These are phyloP conservation scores for Geotrichum reessii DNA, from an alignment of 1,139 yeast species.

Conservation along the genomic window DNA sequence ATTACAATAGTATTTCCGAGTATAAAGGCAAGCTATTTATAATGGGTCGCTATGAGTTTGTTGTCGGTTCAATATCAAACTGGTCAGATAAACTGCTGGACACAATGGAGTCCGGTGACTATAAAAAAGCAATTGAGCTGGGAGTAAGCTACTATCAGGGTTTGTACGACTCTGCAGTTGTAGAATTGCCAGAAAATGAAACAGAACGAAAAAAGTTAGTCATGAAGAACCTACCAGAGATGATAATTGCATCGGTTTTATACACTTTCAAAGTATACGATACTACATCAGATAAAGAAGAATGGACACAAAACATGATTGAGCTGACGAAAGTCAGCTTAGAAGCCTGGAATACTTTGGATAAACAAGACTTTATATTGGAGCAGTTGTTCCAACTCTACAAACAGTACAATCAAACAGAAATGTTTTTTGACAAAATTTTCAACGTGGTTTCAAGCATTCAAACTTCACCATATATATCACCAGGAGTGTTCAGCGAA, in stretches of 20 bases:
- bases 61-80: constrained; percentile 54
- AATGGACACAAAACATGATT: constrained; percentile 10
- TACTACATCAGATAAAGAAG: constrained; percentile 8
- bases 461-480: constrained; percentile 34
- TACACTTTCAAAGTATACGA: constrained; percentile 34
- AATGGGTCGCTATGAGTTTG: constrained; percentile 46
- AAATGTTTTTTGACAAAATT: constrained; percentile 47
- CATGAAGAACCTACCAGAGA: constrained; percentile 49
- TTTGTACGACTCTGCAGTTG: constrained; percentile 42
- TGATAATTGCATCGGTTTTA: constrained; percentile 48
- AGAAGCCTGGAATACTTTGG: constrained; percentile 39
- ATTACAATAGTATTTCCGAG: constrained; percentile 36
- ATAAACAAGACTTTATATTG: constrained; percentile 39
- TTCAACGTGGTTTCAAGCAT: constrained; percentile 39
- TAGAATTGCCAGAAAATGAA: constrained; percentile 50
- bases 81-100: constrained; percentile 67
- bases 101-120: constrained; percentile 45
- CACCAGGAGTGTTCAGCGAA: constrained; percentile 57
- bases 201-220: constrained; percentile 45
- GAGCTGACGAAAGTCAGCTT: constrained; percentile 38
- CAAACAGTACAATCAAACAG: constrained; percentile 42
- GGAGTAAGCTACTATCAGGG: constrained; percentile 53
- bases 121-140: constrained; percentile 49
- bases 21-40: constrained; percentile 46
- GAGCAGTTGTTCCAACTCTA: constrained; percentile 35